Evolutionary conservation across 495 filamentous ascomycete genomes (phyloP), one percentile per base, ranked within the genome.

Genomic region (Aspergillus funiculosus): DNA sequence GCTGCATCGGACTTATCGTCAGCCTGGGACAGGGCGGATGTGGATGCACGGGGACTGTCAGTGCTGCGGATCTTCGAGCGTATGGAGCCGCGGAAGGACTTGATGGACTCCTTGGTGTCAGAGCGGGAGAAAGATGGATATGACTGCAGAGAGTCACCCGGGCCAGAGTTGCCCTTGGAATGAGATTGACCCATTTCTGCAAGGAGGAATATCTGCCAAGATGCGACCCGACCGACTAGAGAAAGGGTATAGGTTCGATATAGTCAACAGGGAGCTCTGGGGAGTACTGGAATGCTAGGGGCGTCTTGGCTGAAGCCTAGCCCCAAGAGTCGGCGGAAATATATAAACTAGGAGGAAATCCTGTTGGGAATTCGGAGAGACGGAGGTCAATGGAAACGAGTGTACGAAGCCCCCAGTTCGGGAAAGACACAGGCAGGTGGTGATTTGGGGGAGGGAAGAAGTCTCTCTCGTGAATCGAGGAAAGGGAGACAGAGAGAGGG

Each of bases 41-140:
- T 72, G 10, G 91, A 95, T 51, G 66, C 79, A 39, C 87, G 75
- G 26, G 94, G 90, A 59, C 90, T 97, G 60, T 77, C 63, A 65
- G 68, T 56, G 72, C 77, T 51, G 65, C 82, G 75, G 57, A 91
- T 82, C 75, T 92, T 88, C n/a, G 80, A 85, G 29, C 78, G 71
- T 50, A 88, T 77, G 1, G 80, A 80, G 27, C 76, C 82, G 37
- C 81, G 75, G 57, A 97, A 78, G 1, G 92, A 97, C 37, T 91
- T 84, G 15, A 86, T 74, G 7, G 92, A 97, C 53, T 95, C 94
- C 65, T 89, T 89, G 28, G 92, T 98, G 63, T 98, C 92, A 17
- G 91, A 86, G 60, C 86, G 87, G 62, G 83, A 85, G 64, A 98
- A 89, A 17, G 92, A 94, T 26, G 91, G 87, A 66, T 88, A 92